Conservation (phyloP, 2,329 filamentous ascomycete species). For the Colletotrichum brevisporum region DNA sequence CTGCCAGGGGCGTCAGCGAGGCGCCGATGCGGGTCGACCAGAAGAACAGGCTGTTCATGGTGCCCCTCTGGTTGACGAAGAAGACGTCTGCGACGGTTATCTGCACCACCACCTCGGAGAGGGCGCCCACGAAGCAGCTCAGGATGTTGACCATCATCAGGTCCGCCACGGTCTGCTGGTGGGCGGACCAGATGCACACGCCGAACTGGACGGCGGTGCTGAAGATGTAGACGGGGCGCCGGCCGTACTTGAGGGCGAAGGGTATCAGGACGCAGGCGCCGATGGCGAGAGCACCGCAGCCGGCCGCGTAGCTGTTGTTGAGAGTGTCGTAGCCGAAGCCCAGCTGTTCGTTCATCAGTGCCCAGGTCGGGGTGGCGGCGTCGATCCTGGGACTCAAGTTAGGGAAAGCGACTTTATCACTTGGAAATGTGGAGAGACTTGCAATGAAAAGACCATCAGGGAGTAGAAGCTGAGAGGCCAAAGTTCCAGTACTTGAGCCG, state of each 20-base stretch:
- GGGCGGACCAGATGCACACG: constrained; percentile 56
- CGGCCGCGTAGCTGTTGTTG: constrained; percentile 61
- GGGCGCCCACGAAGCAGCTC: constrained; percentile 58
- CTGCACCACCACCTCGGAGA: constrained; percentile 60
- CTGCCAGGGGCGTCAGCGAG: constrained; percentile 55
- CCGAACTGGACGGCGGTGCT: constrained; percentile 55
- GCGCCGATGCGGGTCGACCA: constrained; percentile 43
- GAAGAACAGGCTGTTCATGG: constrained; percentile 63
- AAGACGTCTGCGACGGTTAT: constrained; percentile 64
- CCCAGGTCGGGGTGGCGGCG: constrained; percentile 50
- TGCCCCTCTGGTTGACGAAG: constrained; percentile 62
- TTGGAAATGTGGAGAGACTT: neutral
- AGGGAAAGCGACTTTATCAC: neutral
- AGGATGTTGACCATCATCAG: constrained; percentile 59
- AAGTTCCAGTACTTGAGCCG: neutral
- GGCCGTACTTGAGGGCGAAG: constrained; percentile 61
- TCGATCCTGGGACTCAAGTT: neutral
- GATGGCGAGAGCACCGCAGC: constrained; percentile 56
- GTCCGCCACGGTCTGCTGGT: constrained; percentile 56
- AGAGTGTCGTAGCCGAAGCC: constrained; percentile 56
- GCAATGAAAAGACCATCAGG: constrained; percentile 7
- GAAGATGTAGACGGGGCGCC: constrained; percentile 60
- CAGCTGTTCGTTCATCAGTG: constrained; percentile 56
- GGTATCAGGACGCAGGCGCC: constrained; percentile 60
- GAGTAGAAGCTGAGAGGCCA: constrained; percentile 5